A percentile compares a stretch with the other conserved stretches of the same genome.
Evolutionary conservation across 345 rosid species (phyloP).

Genomic region (Kandelia obovata): DNA sequence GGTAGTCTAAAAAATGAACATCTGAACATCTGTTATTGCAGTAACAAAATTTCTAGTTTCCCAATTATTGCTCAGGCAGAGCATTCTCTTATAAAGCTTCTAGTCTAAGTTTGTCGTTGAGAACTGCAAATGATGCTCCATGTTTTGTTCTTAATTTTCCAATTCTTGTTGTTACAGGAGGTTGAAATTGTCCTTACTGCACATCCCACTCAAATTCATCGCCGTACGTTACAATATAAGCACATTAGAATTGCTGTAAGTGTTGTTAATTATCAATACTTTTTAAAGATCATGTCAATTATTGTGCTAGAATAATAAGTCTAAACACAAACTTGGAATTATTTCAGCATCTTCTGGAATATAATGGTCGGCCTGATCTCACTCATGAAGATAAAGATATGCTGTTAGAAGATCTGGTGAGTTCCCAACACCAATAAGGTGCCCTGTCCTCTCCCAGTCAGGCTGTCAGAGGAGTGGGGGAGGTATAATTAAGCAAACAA

Average conservation of each 20-base stretch:
- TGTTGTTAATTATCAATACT: conserved; percentile 15
- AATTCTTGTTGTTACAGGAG: conserved; percentile 48
- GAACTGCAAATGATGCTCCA: background rate
- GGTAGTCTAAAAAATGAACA: background rate
- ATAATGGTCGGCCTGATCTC: conserved; percentile 81
- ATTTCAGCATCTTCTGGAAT: conserved; percentile 83
- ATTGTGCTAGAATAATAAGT: conserved; percentile 6
- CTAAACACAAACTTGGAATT: conserved; percentile 16
- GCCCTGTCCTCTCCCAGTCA: background rate
- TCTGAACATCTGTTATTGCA: no score
- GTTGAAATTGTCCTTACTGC: conserved; percentile 98
- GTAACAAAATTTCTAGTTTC: no score
- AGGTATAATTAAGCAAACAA: background rate
- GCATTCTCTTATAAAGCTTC: background rate
- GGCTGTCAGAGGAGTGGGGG: no score
- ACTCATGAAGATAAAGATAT: conserved; percentile 88
- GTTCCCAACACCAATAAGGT: conserved; percentile 7
- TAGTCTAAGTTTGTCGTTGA: background rate
- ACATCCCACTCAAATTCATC: conserved; percentile 96
- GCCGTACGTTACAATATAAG: conserved; percentile 92
- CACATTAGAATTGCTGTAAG: conserved; percentile 93
- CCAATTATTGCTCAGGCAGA: background rate
- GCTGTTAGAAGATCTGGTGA: conserved; percentile 93
- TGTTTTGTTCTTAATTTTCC: conserved; percentile 1
- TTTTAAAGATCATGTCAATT: background rate